Evolutionary conservation across 176 grass and related monocot species (phyloP).

Genomic region (Zoysia japonica): DNA sequence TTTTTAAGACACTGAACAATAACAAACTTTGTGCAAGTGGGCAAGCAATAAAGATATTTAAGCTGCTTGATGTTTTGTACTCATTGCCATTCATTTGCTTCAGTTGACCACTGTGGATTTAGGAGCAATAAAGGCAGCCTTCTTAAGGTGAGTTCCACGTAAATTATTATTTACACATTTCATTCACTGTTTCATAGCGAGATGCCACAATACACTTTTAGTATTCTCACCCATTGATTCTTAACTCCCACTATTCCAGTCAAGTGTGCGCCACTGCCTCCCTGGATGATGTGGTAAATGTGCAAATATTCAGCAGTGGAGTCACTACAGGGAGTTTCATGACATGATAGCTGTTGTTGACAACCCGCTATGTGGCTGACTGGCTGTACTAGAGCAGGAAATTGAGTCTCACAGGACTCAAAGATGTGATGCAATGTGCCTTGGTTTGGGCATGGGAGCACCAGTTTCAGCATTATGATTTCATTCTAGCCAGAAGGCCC

Average conservation of each 20-base stretch:
- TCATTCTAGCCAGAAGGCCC: too few species aligned
- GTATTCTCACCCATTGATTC: too few species aligned
- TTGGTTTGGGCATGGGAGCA: background rate
- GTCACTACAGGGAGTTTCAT: too few species aligned
- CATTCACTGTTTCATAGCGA: constrained; percentile 10
- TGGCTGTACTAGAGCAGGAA: background rate
- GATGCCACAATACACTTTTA: background rate
- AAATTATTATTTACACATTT: constrained; percentile 22
- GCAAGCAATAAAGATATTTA: background rate
- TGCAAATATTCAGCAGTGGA: too few species aligned
- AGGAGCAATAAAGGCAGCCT: constrained; percentile 58
- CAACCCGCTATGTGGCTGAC: background rate
- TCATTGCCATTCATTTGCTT: constrained; percentile 33
- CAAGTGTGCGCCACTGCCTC: too few species aligned
- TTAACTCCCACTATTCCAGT: too few species aligned
- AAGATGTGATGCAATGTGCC: background rate
- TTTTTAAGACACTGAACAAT: background rate
- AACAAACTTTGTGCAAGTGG: background rate
- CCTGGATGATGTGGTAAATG: too few species aligned
- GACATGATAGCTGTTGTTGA: too few species aligned
- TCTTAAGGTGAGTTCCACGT: constrained; percentile 53
- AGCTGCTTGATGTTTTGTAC: background rate
- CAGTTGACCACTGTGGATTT: constrained; percentile 54
- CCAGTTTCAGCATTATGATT: background rate
- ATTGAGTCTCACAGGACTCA: background rate